Percentiles rank a stretch among this genome's conserved stretches.
phyloP scores from a whole-genome alignment of 2,329 filamentous ascomycete genomes.

The Fusarium domesticum region DNA sequence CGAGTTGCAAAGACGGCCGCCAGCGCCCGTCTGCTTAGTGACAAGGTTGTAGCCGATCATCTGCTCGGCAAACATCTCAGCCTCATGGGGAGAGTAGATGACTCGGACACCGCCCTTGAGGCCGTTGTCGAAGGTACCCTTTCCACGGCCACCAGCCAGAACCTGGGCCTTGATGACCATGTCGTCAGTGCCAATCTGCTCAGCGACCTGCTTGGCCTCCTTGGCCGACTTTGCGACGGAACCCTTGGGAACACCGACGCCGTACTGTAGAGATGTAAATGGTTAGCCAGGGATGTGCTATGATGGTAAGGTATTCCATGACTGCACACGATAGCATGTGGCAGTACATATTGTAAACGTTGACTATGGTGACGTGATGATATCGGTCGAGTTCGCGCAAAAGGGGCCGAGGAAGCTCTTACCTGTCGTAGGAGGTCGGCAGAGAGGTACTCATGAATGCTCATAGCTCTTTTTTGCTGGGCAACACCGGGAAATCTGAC shows the following conservation, averaged over 20 bases:
- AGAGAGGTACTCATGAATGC: constrained; percentile 98
- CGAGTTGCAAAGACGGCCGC: constrained; percentile 88
- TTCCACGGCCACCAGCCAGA: constrained; percentile 94
- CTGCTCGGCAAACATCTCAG: constrained; percentile 96
- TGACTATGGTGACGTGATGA: constrained; percentile 11
- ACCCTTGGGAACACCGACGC: constrained; percentile 88
- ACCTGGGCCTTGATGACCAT: constrained; percentile 99
- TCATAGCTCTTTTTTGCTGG: constrained; percentile 84
- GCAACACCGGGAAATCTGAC: constrained; percentile 61
- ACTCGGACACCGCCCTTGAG: constrained; percentile 98
- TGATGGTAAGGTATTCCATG: constrained; percentile 2
- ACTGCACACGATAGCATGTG: constrained; percentile 5
- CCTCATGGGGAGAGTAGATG: constrained; percentile 95
- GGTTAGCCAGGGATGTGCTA: constrained; percentile 15
- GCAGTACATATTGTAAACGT: constrained; percentile 8
- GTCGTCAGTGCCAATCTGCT: constrained; percentile 87
- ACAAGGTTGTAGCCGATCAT: constrained; percentile 99
- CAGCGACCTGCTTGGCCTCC: constrained; percentile 90
- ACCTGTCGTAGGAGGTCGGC: constrained; percentile 81
- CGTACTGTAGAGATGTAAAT: constrained; percentile 63
- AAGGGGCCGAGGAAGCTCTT: constrained; percentile 29
- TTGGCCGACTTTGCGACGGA: constrained; percentile 76
- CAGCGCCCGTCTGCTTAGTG: constrained; percentile 97
- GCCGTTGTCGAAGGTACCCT: constrained; percentile 96
- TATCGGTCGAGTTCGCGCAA: constrained; percentile 4